phyloP scores from a whole-genome alignment of 257 asterid species.

The Nicotiana otophora region DNA sequence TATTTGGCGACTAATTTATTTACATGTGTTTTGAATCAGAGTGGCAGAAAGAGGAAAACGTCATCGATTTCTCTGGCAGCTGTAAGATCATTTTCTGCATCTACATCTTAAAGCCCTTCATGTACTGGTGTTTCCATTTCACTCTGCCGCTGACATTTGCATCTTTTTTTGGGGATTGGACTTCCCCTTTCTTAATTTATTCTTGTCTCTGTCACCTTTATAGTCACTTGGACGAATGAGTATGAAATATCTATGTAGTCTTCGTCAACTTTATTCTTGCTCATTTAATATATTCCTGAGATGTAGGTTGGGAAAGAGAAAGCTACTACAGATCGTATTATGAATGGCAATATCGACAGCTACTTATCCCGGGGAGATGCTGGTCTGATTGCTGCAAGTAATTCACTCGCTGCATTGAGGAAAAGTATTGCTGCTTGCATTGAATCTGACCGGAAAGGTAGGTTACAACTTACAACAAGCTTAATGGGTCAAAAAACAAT shows the following conservation, averaged over 20 bases:
- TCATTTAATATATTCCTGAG: background rate
- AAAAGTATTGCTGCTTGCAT: background rate
- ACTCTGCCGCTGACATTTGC: background rate
- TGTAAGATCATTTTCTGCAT: slow-evolving; percentile 5
- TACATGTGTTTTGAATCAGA: background rate
- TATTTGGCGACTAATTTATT: background rate
- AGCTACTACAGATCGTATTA: background rate
- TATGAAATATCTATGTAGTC: background rate
- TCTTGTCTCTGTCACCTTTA: background rate
- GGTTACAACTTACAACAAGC: slow-evolving; percentile 14
- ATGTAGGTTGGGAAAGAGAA: slow-evolving; percentile 4
- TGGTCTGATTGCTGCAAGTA: background rate
- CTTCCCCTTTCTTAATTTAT: background rate
- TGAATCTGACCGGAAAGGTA: slow-evolving; percentile 17
- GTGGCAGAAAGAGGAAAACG: background rate
- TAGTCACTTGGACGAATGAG: background rate
- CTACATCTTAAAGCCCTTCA: slow-evolving; percentile 3
- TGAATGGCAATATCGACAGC: no score
- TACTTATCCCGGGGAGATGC: no score
- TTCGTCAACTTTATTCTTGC: background rate
- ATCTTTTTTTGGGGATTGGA: background rate
- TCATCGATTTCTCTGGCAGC: background rate
- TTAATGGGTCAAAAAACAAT: background rate
- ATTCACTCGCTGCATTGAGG: background rate
- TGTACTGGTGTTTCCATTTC: background rate